Evolutionary conservation across 768 basidiomycete species (phyloP).

Genomic region (Kondoa malvinella): DNA sequence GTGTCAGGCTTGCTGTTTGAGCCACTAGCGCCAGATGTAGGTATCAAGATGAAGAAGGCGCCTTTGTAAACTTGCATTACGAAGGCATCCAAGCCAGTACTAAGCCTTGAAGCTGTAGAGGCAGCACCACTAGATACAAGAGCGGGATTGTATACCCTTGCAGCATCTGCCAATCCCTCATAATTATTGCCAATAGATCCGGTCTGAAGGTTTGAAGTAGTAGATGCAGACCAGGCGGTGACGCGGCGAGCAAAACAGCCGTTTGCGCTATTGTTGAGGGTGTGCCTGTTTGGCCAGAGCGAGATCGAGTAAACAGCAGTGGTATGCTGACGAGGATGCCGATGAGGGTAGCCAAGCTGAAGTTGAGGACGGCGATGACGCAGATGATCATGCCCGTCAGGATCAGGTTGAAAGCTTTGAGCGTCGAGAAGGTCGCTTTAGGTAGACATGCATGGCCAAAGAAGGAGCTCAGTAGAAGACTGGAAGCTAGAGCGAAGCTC

Average conservation of each 20-base stretch:
- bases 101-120: not conserved
- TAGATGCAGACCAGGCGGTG: not conserved
- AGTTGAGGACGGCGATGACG: conserved; percentile 73
- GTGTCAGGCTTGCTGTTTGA: too few species aligned
- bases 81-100: not conserved
- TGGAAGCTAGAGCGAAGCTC: conserved; percentile 6
- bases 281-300: too few species aligned
- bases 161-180: not conserved
- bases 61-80: too few species aligned
- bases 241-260: not conserved
- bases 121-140: not conserved
- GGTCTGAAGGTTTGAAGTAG: not conserved
- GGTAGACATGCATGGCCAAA: conserved; percentile 5
- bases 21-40: too few species aligned
- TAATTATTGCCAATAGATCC: not conserved
- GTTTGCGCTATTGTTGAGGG: not conserved
- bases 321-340: conserved; percentile 51
- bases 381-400: conserved; percentile 71
- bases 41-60: too few species aligned
- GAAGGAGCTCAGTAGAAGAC: conserved; percentile 10
- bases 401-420: conserved; percentile 64
- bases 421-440: conserved; percentile 36
- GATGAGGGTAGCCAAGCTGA: conserved; percentile 64
- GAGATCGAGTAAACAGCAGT: conserved; percentile 33
- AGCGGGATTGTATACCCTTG: not conserved